Evolutionary conservation across 75 land plant genomes (phyloP).

Genomic region (Gnetum montanum): DNA sequence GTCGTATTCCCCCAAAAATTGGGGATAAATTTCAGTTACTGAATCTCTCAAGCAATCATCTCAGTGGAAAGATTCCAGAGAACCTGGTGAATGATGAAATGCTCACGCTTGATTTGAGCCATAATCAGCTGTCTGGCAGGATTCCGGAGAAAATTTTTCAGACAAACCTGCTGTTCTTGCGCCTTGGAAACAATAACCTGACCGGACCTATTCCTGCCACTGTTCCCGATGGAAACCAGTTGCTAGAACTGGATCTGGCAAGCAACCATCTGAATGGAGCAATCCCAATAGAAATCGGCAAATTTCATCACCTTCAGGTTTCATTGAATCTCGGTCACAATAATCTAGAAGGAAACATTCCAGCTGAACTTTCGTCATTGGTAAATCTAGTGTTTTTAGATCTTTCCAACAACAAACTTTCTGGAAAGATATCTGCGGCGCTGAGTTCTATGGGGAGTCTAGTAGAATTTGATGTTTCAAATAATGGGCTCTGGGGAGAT

Average conservation of each 20-base stretch:
- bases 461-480: neutral
- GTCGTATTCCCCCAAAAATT: neutral
- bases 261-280: neutral
- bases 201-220: neutral
- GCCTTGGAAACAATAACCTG: neutral
- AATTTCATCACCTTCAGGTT: neutral
- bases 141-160: neutral
- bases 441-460: neutral
- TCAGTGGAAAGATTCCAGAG: neutral
- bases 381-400: neutral
- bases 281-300: neutral
- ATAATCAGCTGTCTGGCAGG: neutral
- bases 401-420: too few relatives aligned
- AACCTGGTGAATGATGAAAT: neutral
- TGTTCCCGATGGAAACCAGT: neutral
- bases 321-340: neutral
- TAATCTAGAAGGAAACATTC: constrained; percentile 3
- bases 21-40: neutral
- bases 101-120: neutral
- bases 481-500: neutral
- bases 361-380: neutral
- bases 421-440: neutral
- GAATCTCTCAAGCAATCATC: too few relatives aligned
- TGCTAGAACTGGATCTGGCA: neutral
- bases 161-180: neutral